Percentiles rank a stretch among this genome's conserved stretches.
phyloP scores from a whole-genome alignment of 768 basidiomycete species.

The Paxillus involutus region DNA sequence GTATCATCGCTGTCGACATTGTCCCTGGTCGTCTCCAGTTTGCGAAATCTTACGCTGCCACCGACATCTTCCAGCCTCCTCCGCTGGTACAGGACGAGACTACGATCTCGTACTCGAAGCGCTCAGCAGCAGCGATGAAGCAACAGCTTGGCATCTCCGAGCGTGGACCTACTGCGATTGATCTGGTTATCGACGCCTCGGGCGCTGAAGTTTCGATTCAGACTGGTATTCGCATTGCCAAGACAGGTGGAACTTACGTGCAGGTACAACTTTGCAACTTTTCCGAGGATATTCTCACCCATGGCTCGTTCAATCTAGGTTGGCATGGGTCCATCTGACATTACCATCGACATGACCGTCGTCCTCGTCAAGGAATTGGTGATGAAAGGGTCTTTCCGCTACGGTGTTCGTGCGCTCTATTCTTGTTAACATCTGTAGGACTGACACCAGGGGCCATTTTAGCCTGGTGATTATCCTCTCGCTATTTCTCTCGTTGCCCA shows the following conservation, averaged over 20 bases:
- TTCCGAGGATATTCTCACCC: neutral
- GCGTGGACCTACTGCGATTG: constrained; percentile 69
- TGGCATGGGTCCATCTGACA: constrained; percentile 81
- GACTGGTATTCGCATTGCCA: constrained; percentile 75
- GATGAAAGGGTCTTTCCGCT: constrained; percentile 92
- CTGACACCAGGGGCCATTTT: neutral
- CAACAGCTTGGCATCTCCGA: constrained; percentile 65
- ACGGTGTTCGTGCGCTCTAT: constrained; percentile 50
- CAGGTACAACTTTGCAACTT: constrained; percentile 41
- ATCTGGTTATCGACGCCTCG: constrained; percentile 88
- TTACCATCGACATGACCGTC: constrained; percentile 68
- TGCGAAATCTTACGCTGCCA: constrained; percentile 82
- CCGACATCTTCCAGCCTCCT: constrained; percentile 69
- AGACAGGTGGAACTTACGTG: constrained; percentile 73
- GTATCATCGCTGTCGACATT: constrained; percentile 85
- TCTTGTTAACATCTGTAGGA: neutral
- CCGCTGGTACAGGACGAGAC: constrained; percentile 61
- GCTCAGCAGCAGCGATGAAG: constrained; percentile 69
- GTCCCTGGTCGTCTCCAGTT: constrained; percentile 77
- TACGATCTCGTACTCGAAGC: constrained; percentile 66
- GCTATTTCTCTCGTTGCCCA: constrained; percentile 82
- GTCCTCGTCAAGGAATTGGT: constrained; percentile 77
- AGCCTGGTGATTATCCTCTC: constrained; percentile 85
- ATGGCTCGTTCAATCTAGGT: constrained; percentile 45
- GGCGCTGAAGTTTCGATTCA: constrained; percentile 93